Base-by-base conservation (phyloP, 2,329 filamentous ascomycete species). In the Moelleriella libera region DNA sequence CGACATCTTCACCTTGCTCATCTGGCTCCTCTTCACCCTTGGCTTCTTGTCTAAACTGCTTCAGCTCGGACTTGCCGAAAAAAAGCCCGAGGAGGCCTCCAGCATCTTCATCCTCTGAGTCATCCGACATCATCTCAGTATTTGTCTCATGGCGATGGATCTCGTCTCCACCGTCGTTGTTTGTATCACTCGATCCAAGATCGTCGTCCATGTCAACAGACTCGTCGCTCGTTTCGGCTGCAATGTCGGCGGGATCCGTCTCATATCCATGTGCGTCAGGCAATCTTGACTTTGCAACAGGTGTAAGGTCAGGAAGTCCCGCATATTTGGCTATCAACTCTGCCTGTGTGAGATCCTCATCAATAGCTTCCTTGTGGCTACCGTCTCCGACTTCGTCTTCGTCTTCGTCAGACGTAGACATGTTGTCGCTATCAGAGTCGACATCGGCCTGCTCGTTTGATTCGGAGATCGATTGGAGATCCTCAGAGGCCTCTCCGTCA, bases 181-280 rank as follows among this genome's bases (percentile, higher is more conserved):
- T 63, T 58, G 69, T 67, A 43, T 82, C 76, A 30, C 72, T 76
- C 3, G 77, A 78, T 3, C 75, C 77, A 53, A 80, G 63, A 48
- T 82, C 78, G 50, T 82, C 78, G 52, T 83, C 79, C 79, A 83
- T 83, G 54, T 82, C 78, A 28, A 82, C 67, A 2, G 80, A 82
- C 57, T 83, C 79, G 52, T 83, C 80, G 42, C 72, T 76, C 4
- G 72, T 78, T 7, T 79, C 76, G 42, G 69, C 44, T 6, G 5
- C 47, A 12, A 11, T n/a, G 30, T 45, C 68, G 41, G 62, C 54
- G 5, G 61, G 61, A 29, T 64, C 60, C 9, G 47, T 14, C 45
- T 45, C 51, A 30, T 53, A 55, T 32, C 57, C 59, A 2, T 55
- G 57, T 1, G 49, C 54, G 40, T 55, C 37, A 28, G 9, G 30